These are phyloP conservation scores for Coemansia sp. DNA, from an alignment of 192 early-diverging fungal genomes.

Conservation along the genomic window DNA sequence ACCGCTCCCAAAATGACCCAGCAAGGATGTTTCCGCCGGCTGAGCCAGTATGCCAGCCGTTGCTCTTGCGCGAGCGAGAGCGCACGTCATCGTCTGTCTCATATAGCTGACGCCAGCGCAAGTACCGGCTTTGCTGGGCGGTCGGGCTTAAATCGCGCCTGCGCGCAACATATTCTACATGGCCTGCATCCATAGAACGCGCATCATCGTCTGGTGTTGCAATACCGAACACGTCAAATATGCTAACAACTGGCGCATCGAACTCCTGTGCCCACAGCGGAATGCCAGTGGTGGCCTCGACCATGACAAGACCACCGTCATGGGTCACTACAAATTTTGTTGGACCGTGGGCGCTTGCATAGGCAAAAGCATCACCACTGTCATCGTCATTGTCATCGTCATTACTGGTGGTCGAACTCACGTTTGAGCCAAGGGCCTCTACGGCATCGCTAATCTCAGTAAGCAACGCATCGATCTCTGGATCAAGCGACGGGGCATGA, in stretches of 20 bases:
- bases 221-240: constrained; percentile 61
- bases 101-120: constrained; percentile 28
- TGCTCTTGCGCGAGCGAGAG: constrained; percentile 2
- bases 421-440: constrained; percentile 50
- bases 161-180: constrained; percentile 34
- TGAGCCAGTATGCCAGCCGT: constrained; percentile 40
- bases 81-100: constrained; percentile 24
- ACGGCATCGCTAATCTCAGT: constrained; percentile 58
- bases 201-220: constrained; percentile 10
- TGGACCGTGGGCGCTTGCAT: constrained; percentile 14
- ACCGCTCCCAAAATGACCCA: constrained; percentile 44
- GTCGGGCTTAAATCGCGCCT: constrained; percentile 32
- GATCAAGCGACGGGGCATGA: constrained; percentile 31
- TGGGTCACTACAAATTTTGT: constrained; percentile 49
- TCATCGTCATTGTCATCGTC: constrained; percentile 6
- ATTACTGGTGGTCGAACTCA: constrained; percentile 8
- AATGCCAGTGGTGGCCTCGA: constrained; percentile 43
- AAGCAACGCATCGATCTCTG: constrained; percentile 34
- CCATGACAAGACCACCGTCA: constrained; percentile 41
- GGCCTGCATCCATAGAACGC: background rate
- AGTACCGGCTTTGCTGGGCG: constrained; percentile 28
- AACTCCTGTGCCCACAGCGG: constrained; percentile 59
- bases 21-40: constrained; percentile 44
- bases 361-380: constrained; percentile 15
- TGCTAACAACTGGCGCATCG: constrained; percentile 53